phyloP scores from a whole-genome alignment of 75 land plant genomes.

The Pinus tabuliformis region DNA sequence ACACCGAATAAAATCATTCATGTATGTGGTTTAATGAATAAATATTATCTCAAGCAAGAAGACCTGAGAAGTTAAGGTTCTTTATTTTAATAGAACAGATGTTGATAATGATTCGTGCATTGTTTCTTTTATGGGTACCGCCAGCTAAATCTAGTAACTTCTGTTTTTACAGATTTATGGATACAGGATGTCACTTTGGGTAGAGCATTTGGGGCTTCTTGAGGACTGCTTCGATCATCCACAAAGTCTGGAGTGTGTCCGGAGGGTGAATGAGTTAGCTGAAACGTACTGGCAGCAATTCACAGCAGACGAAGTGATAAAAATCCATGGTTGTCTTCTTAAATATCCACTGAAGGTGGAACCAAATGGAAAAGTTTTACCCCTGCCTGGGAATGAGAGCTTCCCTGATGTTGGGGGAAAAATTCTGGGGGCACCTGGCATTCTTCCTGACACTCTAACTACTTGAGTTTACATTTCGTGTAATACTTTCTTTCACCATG shows the following conservation, averaged over 20 bases:
- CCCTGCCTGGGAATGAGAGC: conserved; percentile 47
- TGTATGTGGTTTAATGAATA: background rate
- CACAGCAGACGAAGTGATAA: conserved; percentile 36
- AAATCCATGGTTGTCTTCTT: conserved; percentile 69
- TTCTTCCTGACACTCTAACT: conserved; percentile 72
- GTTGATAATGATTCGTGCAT: background rate
- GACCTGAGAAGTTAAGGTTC: background rate
- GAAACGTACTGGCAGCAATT: conserved; percentile 64
- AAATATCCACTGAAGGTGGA: conserved; percentile 75
- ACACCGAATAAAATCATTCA: background rate
- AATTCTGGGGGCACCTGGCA: conserved; percentile 45
- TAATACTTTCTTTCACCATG: no score
- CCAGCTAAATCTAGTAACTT: background rate
- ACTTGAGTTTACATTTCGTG: conserved; percentile 19
- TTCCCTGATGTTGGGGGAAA: conserved; percentile 93
- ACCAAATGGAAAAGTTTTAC: conserved; percentile 42
- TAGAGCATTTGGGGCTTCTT: conserved; percentile 62
- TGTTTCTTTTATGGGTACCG: background rate
- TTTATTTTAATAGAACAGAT: background rate
- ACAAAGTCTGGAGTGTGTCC: conserved; percentile 51
- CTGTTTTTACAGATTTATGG: conserved; percentile 63
- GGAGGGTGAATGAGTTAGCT: conserved; percentile 55
- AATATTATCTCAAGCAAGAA: background rate
- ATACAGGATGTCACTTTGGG: conserved; percentile 89
- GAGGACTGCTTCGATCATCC: conserved; percentile 54